Conservation (phyloP, 805 yeast genomes). For the Ogataea philodendri region DNA sequence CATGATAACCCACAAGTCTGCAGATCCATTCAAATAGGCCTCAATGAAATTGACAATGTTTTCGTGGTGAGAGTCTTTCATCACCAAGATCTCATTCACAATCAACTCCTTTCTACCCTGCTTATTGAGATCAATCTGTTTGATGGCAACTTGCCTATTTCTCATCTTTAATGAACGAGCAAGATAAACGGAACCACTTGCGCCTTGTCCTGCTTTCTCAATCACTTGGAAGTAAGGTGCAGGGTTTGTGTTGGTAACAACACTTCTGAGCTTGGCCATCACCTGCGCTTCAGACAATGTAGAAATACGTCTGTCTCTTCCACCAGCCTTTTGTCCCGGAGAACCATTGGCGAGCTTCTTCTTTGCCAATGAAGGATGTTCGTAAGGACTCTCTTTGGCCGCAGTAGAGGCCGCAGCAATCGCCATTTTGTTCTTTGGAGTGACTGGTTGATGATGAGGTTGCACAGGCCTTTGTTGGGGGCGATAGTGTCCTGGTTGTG, state of each 20-base stretch:
- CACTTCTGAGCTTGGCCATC: slow-evolving; percentile 74
- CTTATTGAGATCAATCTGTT: slow-evolving; percentile 87
- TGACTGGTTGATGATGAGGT: slow-evolving; percentile 10
- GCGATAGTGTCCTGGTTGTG: slow-evolving; percentile 13
- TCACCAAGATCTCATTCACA: slow-evolving; percentile 91
- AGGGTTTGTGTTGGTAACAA: slow-evolving; percentile 86
- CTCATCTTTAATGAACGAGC: slow-evolving; percentile 58
- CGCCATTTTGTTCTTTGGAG: slow-evolving; percentile 26
- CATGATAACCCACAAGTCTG: slow-evolving; percentile 98
- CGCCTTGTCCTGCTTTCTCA: slow-evolving; percentile 96
- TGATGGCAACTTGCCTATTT: slow-evolving; percentile 82
- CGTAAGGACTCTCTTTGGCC: slow-evolving; percentile 18
- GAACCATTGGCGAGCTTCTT: slow-evolving; percentile 27
- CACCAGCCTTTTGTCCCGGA: slow-evolving; percentile 20
- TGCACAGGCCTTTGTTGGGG: slow-evolving; percentile 8
- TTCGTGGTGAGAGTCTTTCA: slow-evolving; percentile 93
- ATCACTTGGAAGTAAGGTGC: slow-evolving; percentile 71
- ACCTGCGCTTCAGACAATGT: slow-evolving; percentile 84
- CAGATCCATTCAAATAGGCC: slow-evolving; percentile 74
- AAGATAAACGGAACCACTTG: slow-evolving; percentile 90
- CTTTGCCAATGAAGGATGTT: slow-evolving; percentile 28
- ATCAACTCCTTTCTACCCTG: slow-evolving; percentile 95
- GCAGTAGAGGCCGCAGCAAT: slow-evolving; percentile 39
- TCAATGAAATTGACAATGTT: slow-evolving; percentile 94
- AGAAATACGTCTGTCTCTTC: slow-evolving; percentile 50